A percentile compares a stretch with the other conserved stretches of the same genome.
These are phyloP conservation scores for Pythium aquatile DNA, from an alignment of 352 stramenopile genomes.

Conservation along the genomic window DNA sequence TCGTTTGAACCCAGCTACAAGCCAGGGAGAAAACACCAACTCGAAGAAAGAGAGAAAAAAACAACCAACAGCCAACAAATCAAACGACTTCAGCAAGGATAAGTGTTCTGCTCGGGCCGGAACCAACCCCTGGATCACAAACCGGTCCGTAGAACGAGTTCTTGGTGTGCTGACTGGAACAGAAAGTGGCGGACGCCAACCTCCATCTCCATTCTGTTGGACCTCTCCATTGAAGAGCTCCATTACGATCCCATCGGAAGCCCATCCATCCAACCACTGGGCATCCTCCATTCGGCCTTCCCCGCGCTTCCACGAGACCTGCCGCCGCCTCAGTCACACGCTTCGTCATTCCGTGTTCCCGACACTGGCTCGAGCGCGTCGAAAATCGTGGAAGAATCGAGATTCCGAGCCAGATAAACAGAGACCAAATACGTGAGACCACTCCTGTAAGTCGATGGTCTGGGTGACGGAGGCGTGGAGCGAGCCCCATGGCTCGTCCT, in stretches of 20 bases:
- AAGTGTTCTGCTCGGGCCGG: neutral
- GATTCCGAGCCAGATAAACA: neutral
- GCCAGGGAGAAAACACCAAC: neutral
- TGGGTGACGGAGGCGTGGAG: constrained; percentile 16
- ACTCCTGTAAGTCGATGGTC: constrained; percentile 7
- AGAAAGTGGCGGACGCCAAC: neutral
- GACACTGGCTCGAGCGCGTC: neutral
- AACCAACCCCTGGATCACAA: neutral
- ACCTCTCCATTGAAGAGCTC: neutral
- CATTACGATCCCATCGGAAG: neutral
- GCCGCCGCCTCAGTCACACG: neutral
- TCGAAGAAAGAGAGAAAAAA: neutral
- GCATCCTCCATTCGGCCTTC: neutral
- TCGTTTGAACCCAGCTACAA: neutral
- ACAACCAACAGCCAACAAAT: neutral
- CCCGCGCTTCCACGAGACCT: neutral
- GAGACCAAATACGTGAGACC: too few species aligned
- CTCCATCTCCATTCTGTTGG: neutral
- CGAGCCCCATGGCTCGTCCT: constrained; percentile 27
- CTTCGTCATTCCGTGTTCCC: neutral
- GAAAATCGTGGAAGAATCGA: neutral
- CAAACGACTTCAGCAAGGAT: neutral
- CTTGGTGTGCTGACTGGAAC: too few species aligned
- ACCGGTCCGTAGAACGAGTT: too few species aligned
- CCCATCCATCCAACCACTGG: neutral